Evolutionary conservation across 805 yeast species (phyloP).

Genomic region (Phaffomyces thermotolerans): DNA sequence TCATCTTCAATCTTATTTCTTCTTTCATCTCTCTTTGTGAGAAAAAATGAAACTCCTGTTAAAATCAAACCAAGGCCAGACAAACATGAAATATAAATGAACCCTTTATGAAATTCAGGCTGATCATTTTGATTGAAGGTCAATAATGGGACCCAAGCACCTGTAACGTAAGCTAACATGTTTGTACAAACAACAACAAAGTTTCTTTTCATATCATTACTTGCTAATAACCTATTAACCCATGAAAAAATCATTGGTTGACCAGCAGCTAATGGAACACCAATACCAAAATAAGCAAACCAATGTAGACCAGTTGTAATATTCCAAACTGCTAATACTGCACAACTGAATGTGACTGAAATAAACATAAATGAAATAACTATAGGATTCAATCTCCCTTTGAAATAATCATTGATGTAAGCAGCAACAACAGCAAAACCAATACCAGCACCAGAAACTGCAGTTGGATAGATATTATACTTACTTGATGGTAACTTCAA

Average conservation of each 20-base stretch:
- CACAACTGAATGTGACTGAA: slow-evolving; percentile 34
- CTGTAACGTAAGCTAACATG: slow-evolving; percentile 34
- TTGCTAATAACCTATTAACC: slow-evolving; percentile 41
- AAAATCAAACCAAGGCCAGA: slow-evolving; percentile 3
- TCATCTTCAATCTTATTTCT: neutral
- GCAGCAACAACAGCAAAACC: slow-evolving; percentile 31
- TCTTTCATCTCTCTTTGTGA: slow-evolving; percentile 1
- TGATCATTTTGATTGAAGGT: slow-evolving; percentile 33
- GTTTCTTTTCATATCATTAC: slow-evolving; percentile 28
- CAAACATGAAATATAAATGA: slow-evolving; percentile 27
- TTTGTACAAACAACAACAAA: slow-evolving; percentile 35
- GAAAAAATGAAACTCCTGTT: neutral
- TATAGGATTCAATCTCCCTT: slow-evolving; percentile 29
- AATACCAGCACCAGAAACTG: slow-evolving; percentile 33
- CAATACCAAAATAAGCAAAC: slow-evolving; percentile 41
- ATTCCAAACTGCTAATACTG: slow-evolving; percentile 40
- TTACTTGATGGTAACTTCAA: slow-evolving; percentile 26
- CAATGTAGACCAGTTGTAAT: slow-evolving; percentile 43
- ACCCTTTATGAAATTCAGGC: slow-evolving; percentile 33
- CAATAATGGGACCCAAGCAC: slow-evolving; percentile 35
- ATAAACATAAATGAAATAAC: slow-evolving; percentile 34
- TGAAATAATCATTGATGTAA: slow-evolving; percentile 30
- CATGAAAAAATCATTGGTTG: slow-evolving; percentile 52
- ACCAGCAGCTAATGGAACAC: slow-evolving; percentile 43
- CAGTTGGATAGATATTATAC: slow-evolving; percentile 38